Conservation (phyloP, 2,329 filamentous ascomycete genomes). For the Nemania sp. region DNA sequence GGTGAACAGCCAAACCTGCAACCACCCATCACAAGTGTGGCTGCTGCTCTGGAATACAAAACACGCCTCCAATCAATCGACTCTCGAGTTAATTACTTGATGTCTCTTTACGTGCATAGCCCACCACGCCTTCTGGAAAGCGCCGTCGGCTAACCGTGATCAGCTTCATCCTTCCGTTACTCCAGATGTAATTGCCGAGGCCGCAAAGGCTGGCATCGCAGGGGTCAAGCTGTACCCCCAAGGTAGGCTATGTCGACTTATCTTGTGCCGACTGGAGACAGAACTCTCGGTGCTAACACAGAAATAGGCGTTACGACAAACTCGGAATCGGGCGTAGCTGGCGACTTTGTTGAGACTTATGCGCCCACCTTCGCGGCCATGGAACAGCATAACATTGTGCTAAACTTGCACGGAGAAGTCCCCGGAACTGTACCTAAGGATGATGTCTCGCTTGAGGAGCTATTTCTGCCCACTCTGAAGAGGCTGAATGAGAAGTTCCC, state of each 20-base stretch:
- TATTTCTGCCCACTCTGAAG: slow-evolving; percentile 79
- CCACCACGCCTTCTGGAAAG: slow-evolving; percentile 6
- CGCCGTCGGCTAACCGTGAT: slow-evolving; percentile 18
- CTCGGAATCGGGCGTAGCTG: slow-evolving; percentile 70
- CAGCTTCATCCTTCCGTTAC: slow-evolving; percentile 65
- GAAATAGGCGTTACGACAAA: slow-evolving; percentile 64
- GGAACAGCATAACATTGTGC: slow-evolving; percentile 79
- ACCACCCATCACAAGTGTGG: slow-evolving; percentile 44
- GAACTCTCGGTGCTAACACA: slow-evolving; percentile 25
- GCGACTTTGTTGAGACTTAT: slow-evolving; percentile 64
- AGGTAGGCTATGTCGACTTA: slow-evolving; percentile 39
- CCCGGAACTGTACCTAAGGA: slow-evolving; percentile 54
- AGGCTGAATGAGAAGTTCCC: slow-evolving; percentile 78
- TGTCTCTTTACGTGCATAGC: slow-evolving; percentile 66
- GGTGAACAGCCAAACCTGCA: slow-evolving; percentile 24
- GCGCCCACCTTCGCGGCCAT: slow-evolving; percentile 86
- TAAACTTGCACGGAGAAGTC: slow-evolving; percentile 94
- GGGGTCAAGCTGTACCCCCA: slow-evolving; percentile 75
- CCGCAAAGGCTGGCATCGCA: slow-evolving; percentile 70
- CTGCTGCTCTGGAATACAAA: slow-evolving; percentile 69
- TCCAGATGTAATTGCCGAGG: slow-evolving; percentile 71
- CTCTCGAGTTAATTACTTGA: slow-evolving; percentile 68
- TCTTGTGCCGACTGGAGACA: slow-evolving; percentile 28
- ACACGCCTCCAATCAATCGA: slow-evolving; percentile 62
- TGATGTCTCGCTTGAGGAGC: slow-evolving; percentile 50